Evolutionary conservation across 2,329 filamentous ascomycete genomes (phyloP).

Genomic region (Pestalotiopsis sp.): DNA sequence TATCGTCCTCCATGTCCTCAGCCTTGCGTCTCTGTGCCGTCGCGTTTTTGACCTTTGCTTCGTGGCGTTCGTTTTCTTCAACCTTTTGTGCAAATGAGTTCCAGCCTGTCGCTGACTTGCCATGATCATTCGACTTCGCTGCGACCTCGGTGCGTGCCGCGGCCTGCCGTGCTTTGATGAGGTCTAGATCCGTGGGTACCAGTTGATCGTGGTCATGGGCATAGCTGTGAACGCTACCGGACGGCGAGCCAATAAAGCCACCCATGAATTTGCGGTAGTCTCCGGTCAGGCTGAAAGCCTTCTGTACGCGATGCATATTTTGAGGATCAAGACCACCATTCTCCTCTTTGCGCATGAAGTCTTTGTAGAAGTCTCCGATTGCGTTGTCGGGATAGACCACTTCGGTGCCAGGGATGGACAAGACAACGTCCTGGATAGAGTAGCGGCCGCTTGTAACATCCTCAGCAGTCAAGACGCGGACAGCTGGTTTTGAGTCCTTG

Average conservation of each 20-base stretch:
- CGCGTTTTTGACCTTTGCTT: slow-evolving; percentile 23
- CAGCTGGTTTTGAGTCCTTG: slow-evolving; percentile 51
- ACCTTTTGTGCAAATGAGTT: slow-evolving; percentile 24
- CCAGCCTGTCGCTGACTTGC: slow-evolving; percentile 22
- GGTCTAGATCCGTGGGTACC: slow-evolving; percentile 83
- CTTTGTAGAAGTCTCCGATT: slow-evolving; percentile 79
- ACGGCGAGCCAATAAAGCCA: slow-evolving; percentile 65
- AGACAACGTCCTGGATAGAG: slow-evolving; percentile 83
- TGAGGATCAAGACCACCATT: slow-evolving; percentile 81
- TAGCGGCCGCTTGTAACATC: slow-evolving; percentile 78
- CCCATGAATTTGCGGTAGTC: slow-evolving; percentile 85
- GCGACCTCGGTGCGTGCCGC: slow-evolving; percentile 22
- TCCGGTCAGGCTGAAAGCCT: slow-evolving; percentile 86
- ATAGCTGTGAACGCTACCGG: slow-evolving; percentile 72
- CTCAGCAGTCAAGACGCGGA: slow-evolving; percentile 72
- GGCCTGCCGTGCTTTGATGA: slow-evolving; percentile 49
- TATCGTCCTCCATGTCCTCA: slow-evolving; percentile 15
- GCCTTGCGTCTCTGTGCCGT: slow-evolving; percentile 28
- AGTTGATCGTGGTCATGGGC: slow-evolving; percentile 76
- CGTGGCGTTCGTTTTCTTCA: slow-evolving; percentile 23
- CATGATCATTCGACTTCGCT: slow-evolving; percentile 23
- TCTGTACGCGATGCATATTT: slow-evolving; percentile 83
- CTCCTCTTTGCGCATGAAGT: slow-evolving; percentile 79
- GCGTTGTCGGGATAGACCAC: slow-evolving; percentile 83
- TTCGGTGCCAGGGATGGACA: slow-evolving; percentile 91